These are phyloP conservation scores for Pinus taeda DNA, from an alignment of 75 land plant species.

Conservation along the genomic window DNA sequence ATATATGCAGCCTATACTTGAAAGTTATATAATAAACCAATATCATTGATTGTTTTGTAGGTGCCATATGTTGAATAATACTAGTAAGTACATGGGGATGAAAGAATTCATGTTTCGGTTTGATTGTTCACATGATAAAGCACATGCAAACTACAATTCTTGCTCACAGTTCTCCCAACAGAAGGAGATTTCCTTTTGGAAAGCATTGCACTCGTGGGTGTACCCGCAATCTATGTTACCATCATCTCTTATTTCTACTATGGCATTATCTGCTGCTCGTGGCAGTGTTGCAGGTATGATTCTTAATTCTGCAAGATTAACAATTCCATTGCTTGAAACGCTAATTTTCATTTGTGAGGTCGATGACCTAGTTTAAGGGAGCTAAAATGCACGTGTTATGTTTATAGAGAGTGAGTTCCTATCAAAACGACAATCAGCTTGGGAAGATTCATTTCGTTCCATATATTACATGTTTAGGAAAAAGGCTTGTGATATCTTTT, in stretches of 20 bases:
- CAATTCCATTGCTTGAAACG: not conserved
- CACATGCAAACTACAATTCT: not conserved
- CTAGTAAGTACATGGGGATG: conserved; percentile 16
- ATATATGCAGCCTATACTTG: too few relatives aligned
- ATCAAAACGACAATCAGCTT: conserved; percentile 49
- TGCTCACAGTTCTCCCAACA: not conserved
- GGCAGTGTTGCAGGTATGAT: conserved; percentile 46
- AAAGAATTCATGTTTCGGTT: conserved; percentile 17
- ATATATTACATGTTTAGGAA: conserved; percentile 82
- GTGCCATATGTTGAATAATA: conserved; percentile 41
- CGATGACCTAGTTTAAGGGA: not conserved
- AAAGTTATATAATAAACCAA: too few relatives aligned
- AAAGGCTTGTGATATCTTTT: conserved; percentile 65
- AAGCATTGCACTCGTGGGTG: conserved; percentile 70
- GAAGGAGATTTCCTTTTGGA: conserved; percentile 15
- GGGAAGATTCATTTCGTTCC: conserved; percentile 90
- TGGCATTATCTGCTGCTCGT: conserved; percentile 49
- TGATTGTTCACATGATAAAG: conserved; percentile 1
- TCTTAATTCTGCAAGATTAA: not conserved
- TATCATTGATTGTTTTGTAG: conserved; percentile 16
- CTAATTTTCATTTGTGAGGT: not conserved
- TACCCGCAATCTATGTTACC: conserved; percentile 78
- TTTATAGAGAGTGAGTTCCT: conserved; percentile 61
- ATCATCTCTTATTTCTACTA: conserved; percentile 55
- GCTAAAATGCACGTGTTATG: not conserved